Percentiles rank a stretch among this genome's conserved stretches.
phyloP scores from a whole-genome alignment of 1,139 yeast species.

The Geotrichum candidum region DNA sequence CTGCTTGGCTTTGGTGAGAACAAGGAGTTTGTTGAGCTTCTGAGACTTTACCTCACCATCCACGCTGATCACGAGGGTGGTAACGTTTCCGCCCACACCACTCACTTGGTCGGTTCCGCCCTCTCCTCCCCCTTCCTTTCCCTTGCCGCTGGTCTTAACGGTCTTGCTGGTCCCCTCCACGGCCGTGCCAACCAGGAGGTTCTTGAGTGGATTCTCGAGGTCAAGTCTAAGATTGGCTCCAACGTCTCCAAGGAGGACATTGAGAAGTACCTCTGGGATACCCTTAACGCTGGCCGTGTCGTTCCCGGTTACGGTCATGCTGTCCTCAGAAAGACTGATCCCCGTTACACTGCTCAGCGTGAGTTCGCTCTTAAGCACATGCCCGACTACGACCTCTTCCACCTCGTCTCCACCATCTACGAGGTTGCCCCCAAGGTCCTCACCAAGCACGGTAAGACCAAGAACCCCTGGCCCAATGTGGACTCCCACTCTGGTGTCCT shows the following conservation, averaged over 20 bases:
- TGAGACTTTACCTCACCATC: conserved; percentile 92
- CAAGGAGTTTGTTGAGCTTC: conserved; percentile 77
- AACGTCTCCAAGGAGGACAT: conserved; percentile 69
- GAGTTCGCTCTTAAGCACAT: conserved; percentile 95
- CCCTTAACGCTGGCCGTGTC: conserved; percentile 89
- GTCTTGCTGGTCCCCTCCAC: conserved; percentile 97
- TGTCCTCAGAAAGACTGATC: conserved; percentile 94
- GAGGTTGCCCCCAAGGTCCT: conserved; percentile 52
- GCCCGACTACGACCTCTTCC: conserved; percentile 93
- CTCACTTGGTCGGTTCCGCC: conserved; percentile 96
- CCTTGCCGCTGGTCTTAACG: conserved; percentile 92
- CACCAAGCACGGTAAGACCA: conserved; percentile 54
- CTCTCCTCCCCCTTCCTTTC: conserved; percentile 91
- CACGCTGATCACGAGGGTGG: conserved; percentile 99
- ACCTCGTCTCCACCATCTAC: conserved; percentile 69
- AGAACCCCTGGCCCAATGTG: conserved; percentile 61
- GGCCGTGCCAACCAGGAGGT: conserved; percentile 99
- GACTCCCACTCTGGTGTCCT: conserved; percentile 55
- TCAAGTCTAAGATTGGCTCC: conserved; percentile 75
- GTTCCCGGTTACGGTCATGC: conserved; percentile 99
- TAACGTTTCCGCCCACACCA: conserved; percentile 96
- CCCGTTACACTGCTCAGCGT: conserved; percentile 97
- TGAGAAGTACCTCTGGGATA: conserved; percentile 90
- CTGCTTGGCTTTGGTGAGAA: conserved; percentile 79
- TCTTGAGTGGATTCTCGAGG: conserved; percentile 86